Conservation (phyloP, 257 asterid genomes). For the Nicotiana sylvestris region DNA sequence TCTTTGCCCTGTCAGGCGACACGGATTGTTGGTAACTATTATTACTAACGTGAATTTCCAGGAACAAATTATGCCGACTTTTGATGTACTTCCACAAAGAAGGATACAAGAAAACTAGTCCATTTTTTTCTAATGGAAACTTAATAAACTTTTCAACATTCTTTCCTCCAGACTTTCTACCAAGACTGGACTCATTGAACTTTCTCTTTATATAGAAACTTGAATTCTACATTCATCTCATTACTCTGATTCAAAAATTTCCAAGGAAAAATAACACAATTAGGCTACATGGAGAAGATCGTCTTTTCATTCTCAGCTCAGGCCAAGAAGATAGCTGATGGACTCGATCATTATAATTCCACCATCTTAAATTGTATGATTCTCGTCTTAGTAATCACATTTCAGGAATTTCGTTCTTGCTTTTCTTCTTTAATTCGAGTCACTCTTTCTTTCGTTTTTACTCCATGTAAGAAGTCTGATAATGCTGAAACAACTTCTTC, state of each 20-base stretch:
- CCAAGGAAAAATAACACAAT: background rate
- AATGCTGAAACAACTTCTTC: background rate
- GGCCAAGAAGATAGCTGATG: slow-evolving; percentile 15
- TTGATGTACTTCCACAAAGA: background rate
- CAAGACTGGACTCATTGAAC: background rate
- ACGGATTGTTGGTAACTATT: background rate
- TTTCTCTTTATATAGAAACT: background rate
- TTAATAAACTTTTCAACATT: slow-evolving; percentile 8
- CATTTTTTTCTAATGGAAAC: background rate
- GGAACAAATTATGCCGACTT: background rate
- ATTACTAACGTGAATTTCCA: background rate
- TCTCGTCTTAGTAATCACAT: slow-evolving; percentile 15
- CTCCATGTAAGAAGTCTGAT: background rate
- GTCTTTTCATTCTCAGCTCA: slow-evolving; percentile 7
- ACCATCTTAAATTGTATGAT: slow-evolving; percentile 17
- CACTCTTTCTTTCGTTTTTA: background rate
- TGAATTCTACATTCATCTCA: background rate
- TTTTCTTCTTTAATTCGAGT: slow-evolving; percentile 10
- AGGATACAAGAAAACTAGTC: background rate
- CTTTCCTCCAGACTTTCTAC: background rate
- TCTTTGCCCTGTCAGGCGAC: background rate
- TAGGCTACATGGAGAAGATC: slow-evolving; percentile 8
- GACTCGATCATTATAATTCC: slow-evolving; percentile 21
- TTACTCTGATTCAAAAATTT: background rate
- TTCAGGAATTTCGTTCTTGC: slow-evolving; percentile 26